Evolutionary conservation across 495 filamentous ascomycete genomes (phyloP).

Genomic region (Penicillium paradoxum): DNA sequence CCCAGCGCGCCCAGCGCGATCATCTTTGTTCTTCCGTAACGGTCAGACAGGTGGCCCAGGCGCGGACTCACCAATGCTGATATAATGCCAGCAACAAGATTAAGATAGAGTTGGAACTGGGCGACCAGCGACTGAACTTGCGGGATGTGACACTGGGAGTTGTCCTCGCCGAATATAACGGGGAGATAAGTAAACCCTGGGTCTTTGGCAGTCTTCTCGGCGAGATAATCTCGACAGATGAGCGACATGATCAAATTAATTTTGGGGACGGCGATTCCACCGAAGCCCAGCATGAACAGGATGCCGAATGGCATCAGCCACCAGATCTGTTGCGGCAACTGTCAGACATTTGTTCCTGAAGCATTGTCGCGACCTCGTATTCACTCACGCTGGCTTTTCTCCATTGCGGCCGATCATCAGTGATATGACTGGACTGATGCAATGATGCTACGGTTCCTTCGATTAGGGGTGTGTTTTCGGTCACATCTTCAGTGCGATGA

Average conservation of each 20-base stretch:
- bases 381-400: conserved; percentile 22
- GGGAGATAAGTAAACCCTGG: conserved; percentile 58
- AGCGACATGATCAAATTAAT: conserved; percentile 75
- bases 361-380: neutral
- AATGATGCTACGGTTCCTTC: neutral
- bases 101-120: conserved; percentile 68
- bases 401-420: conserved; percentile 17
- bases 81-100: conserved; percentile 64
- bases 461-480: conserved; percentile 6
- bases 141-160: conserved; percentile 66
- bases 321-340: conserved; percentile 53
- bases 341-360: conserved; percentile 9
- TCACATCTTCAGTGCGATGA: conserved; percentile 1
- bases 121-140: conserved; percentile 72
- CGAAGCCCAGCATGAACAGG: conserved; percentile 76
- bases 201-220: conserved; percentile 52
- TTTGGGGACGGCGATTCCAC: conserved; percentile 72
- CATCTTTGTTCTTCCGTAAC: conserved; percentile 71
- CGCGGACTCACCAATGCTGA: conserved; percentile 74
- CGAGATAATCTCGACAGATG: conserved; percentile 73
- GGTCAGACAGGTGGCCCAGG: conserved; percentile 80
- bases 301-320: conserved; percentile 79
- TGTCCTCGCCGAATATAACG: conserved; percentile 59
- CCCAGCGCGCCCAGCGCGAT: conserved; percentile 65
- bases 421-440: neutral